phyloP scores from a whole-genome alignment of 129 eudicot species.

The Pseudognaphalium luteoalbum region DNA sequence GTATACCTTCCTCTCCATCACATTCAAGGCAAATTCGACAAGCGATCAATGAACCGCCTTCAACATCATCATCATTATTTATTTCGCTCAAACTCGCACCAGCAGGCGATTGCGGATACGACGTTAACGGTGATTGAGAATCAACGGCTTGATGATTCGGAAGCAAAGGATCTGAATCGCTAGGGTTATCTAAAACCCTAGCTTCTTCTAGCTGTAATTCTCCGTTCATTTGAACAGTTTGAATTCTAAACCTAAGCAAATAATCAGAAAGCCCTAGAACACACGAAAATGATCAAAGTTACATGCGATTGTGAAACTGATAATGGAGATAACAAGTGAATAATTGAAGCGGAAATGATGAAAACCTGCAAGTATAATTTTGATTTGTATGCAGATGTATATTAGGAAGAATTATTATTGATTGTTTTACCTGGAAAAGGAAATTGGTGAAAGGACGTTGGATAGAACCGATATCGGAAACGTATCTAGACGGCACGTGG shows the following conservation, averaged over 20 bases:
- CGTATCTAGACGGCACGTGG: slow-evolving; percentile 31
- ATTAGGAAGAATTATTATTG: background rate
- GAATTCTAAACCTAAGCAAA: background rate
- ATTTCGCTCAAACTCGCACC: slow-evolving; percentile 26
- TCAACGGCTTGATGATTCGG: slow-evolving; percentile 23
- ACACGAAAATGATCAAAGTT: slow-evolving; percentile 12
- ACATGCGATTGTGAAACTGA: slow-evolving; percentile 3
- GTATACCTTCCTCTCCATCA: slow-evolving; percentile 68
- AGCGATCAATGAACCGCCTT: slow-evolving; percentile 49
- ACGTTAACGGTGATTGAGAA: slow-evolving; percentile 18
- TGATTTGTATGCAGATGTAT: background rate
- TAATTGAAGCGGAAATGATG: background rate
- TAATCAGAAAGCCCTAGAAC: slow-evolving; percentile 29
- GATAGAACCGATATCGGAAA: background rate
- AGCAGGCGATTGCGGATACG: slow-evolving; percentile 7
- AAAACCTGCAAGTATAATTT: background rate
- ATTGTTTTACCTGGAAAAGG: background rate
- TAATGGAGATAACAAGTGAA: background rate
- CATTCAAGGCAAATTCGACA: slow-evolving; percentile 91
- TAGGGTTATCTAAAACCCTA: slow-evolving; percentile 46
- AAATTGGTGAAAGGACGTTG: background rate
- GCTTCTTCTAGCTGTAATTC: slow-evolving; percentile 58
- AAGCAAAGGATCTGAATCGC: slow-evolving; percentile 79
- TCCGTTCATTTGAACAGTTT: slow-evolving; percentile 43
- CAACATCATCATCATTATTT: slow-evolving; percentile 56